Conservation (phyloP, 768 basidiomycete species). For the Boletus rufocinnamomeus region DNA sequence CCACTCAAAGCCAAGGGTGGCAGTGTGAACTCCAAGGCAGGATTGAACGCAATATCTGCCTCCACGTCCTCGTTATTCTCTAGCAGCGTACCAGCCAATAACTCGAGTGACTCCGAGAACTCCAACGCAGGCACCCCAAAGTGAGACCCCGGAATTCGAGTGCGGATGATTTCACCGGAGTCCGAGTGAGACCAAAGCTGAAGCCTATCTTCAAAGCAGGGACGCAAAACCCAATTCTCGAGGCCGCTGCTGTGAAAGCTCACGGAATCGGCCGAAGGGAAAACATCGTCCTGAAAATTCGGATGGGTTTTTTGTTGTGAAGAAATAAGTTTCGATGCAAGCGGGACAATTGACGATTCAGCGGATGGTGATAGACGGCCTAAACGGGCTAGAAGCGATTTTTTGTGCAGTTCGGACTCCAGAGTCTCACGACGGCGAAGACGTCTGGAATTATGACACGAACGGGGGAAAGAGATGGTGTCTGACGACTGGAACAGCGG, state of each 20-base stretch:
- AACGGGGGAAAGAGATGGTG: constrained; percentile 52
- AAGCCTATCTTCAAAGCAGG: constrained; percentile 75
- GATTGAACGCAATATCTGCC: constrained; percentile 13
- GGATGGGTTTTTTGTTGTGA: constrained; percentile 34
- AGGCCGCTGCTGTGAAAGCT: constrained; percentile 52
- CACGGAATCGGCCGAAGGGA: constrained; percentile 20
- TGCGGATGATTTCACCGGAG: constrained; percentile 36
- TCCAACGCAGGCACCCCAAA: constrained; percentile 72
- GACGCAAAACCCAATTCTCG: constrained; percentile 67
- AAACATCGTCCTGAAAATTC: constrained; percentile 34
- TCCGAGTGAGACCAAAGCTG: constrained; percentile 52
- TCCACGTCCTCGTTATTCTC: constrained; percentile 18
- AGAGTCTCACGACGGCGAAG: constrained; percentile 44
- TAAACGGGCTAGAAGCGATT: constrained; percentile 49
- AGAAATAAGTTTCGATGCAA: constrained; percentile 38
- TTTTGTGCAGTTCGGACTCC: constrained; percentile 50
- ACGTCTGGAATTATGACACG: constrained; percentile 45
- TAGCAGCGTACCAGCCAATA: constrained; percentile 52
- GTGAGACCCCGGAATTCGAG: constrained; percentile 48
- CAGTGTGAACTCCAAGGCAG: constrained; percentile 20
- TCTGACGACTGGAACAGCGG: constrained; percentile 49
- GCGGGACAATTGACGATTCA: constrained; percentile 45
- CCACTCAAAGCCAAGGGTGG: constrained; percentile 22
- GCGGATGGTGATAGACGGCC: constrained; percentile 44
- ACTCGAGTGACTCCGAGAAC: constrained; percentile 66